Percentiles rank a stretch among this genome's conserved stretches.
Conservation (phyloP, 169 alveolate species). For the Cryptosporidium tyzzeri region DNA sequence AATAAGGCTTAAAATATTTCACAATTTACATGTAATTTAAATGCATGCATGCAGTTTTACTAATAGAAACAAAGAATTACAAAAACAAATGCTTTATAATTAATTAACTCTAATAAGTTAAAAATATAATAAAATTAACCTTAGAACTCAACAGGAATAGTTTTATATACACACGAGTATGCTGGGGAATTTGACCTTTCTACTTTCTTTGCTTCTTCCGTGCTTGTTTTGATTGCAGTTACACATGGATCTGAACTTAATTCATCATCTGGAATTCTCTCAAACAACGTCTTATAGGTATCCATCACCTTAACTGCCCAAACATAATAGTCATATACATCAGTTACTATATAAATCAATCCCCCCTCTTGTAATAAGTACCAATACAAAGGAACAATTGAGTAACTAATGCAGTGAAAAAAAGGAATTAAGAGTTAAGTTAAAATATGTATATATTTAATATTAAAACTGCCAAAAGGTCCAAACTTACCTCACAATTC, state of each 20-base stretch:
- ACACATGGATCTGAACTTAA: constrained; percentile 76
- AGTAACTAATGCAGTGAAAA: constrained; percentile 23
- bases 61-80: neutral
- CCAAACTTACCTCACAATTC: constrained; percentile 84
- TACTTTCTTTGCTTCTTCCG: constrained; percentile 80
- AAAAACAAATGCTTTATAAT: neutral
- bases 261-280: constrained; percentile 70
- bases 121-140: neutral
- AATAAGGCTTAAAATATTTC: neutral
- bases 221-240: constrained; percentile 76
- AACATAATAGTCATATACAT: constrained; percentile 85
- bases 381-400: constrained; percentile 81
- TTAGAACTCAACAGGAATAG: constrained; percentile 3
- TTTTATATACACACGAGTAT: constrained; percentile 77
- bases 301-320: constrained; percentile 82
- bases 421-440: neutral
- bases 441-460: neutral
- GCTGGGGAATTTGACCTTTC: constrained; percentile 77
- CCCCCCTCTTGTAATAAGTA: constrained; percentile 41
- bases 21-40: neutral
- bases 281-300: constrained; percentile 80
- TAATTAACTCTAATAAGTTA: neutral
- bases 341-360: constrained; percentile 83
- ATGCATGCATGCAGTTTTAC: constrained; percentile 42
- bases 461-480: too few relatives aligned